phyloP scores from a whole-genome alignment of 2,329 filamentous ascomycete species.

The Stagonosporopsis chrysanthemi region DNA sequence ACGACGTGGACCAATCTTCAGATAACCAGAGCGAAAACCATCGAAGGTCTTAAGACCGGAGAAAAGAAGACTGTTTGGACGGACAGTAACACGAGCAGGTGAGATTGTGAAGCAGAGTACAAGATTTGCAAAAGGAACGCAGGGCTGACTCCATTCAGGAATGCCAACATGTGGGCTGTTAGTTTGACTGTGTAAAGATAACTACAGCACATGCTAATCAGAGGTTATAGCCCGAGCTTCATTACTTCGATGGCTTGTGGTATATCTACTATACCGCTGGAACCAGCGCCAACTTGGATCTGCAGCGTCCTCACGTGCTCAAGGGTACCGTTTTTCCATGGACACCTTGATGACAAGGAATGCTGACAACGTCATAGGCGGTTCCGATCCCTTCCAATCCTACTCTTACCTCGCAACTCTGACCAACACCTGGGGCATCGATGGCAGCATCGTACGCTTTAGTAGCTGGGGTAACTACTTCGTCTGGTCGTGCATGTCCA shows the following conservation, averaged over 20 bases:
- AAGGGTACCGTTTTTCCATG: conserved; percentile 47
- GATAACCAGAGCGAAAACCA: conserved; percentile 62
- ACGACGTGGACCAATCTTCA: conserved; percentile 65
- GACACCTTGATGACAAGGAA: no score
- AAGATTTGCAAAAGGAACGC: conserved; percentile 48
- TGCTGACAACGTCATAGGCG: conserved; percentile 49
- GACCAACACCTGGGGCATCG: conserved; percentile 56
- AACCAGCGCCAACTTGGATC: conserved; percentile 54
- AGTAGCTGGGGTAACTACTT: conserved; percentile 59
- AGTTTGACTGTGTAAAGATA: conserved; percentile 2
- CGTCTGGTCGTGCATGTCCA: conserved; percentile 62
- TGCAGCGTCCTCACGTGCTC: conserved; percentile 62
- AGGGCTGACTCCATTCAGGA: conserved; percentile 39
- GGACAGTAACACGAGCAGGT: conserved; percentile 52
- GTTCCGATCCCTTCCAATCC: conserved; percentile 59
- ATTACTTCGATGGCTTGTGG: conserved; percentile 58
- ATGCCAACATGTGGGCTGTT: conserved; percentile 60
- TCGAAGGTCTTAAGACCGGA: conserved; percentile 64
- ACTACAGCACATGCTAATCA: not conserved
- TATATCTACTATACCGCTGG: conserved; percentile 67
- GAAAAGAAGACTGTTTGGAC: conserved; percentile 61
- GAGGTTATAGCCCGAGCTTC: conserved; percentile 56
- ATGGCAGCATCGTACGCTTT: conserved; percentile 62
- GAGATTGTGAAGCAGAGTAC: not conserved
- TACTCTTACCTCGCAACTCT: conserved; percentile 61